Conservation (phyloP, 2,329 filamentous ascomycete genomes). For the Alternaria infectoria region DNA sequence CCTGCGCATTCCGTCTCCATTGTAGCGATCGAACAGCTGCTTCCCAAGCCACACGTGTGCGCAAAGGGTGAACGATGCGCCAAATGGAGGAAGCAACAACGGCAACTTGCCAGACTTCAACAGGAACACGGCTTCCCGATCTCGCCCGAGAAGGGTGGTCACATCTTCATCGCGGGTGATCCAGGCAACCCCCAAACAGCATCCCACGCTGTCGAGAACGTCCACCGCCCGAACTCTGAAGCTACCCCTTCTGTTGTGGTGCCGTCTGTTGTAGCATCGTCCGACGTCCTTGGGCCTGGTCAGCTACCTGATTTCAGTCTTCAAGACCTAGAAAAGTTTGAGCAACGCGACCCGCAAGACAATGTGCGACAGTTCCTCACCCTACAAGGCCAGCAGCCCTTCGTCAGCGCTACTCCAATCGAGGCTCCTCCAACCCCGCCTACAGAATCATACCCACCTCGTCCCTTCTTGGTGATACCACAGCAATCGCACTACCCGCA, state of each 20-base stretch:
- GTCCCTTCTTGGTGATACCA: conserved; percentile 39
- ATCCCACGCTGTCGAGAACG: conserved; percentile 58
- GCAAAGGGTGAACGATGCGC: conserved; percentile 84
- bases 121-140: conserved; percentile 73
- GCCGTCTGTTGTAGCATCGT: conserved; percentile 83
- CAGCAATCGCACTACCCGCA: conserved; percentile 35
- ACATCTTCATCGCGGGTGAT: conserved; percentile 78
- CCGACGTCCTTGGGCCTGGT: conserved; percentile 81
- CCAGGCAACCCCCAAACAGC: conserved; percentile 76
- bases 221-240: conserved; percentile 74
- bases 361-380: conserved; percentile 90
- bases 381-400: conserved; percentile 73
- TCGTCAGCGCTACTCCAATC: conserved; percentile 74
- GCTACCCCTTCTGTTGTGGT: conserved; percentile 61
- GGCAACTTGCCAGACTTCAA: conserved; percentile 75
- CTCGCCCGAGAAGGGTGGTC: conserved; percentile 65
- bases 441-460: conserved; percentile 49
- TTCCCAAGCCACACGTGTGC: conserved; percentile 84
- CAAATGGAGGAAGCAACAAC: conserved; percentile 82
- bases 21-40: conserved; percentile 86
- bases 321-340: conserved; percentile 75
- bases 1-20: conserved; percentile 87
- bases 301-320: conserved; percentile 69
- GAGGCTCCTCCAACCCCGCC: conserved; percentile 48
- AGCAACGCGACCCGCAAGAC: conserved; percentile 82